A percentile compares a stretch with the other conserved stretches of the same genome.
phyloP scores from a whole-genome alignment of 2,329 filamentous ascomycete species.

The Chrysoporthe austroafricana region DNA sequence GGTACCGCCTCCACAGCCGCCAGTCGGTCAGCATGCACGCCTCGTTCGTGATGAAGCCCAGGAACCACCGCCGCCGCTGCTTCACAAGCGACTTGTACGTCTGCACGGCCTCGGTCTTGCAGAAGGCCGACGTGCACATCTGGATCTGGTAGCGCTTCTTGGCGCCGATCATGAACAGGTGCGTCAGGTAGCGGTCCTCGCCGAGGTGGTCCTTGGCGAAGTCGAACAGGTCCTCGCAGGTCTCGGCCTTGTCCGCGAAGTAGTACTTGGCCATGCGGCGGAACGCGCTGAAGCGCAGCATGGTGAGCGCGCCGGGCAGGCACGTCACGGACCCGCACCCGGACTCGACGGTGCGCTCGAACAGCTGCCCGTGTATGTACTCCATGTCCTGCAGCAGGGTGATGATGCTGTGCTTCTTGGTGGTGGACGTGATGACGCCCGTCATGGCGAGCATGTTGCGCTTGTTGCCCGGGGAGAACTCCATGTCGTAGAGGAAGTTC shows the following conservation, averaged over 20 bases:
- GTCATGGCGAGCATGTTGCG: slow-evolving; percentile 97
- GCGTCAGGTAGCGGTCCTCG: slow-evolving; percentile 95
- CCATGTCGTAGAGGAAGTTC: slow-evolving; percentile 99
- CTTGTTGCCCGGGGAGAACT: slow-evolving; percentile 89
- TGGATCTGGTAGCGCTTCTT: slow-evolving; percentile 94
- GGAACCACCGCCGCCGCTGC: slow-evolving; percentile 93
- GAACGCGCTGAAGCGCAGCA: slow-evolving; percentile 94
- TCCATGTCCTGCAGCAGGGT: slow-evolving; percentile 97
- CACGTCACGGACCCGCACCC: slow-evolving; percentile 94
- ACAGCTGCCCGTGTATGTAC: slow-evolving; percentile 95
- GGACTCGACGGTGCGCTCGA: slow-evolving; percentile 93
- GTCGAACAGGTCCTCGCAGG: slow-evolving; percentile 94
- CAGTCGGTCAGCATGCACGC: slow-evolving; percentile 97
- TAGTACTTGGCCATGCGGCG: slow-evolving; percentile 97
- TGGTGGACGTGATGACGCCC: slow-evolving; percentile 93
- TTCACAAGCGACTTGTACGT: slow-evolving; percentile 85
- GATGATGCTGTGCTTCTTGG: slow-evolving; percentile 83
- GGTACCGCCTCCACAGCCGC: slow-evolving; percentile 89
- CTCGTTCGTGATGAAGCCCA: slow-evolving; percentile 97
- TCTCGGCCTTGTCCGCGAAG: slow-evolving; percentile 94
- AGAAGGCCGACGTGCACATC: slow-evolving; percentile 97
- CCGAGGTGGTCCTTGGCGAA: slow-evolving; percentile 95
- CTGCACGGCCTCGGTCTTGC: slow-evolving; percentile 96
- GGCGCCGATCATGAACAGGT: slow-evolving; percentile 98
- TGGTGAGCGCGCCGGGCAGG: slow-evolving; percentile 91